phyloP scores from a whole-genome alignment of 768 basidiomycete genomes.

The Russula virescens region DNA sequence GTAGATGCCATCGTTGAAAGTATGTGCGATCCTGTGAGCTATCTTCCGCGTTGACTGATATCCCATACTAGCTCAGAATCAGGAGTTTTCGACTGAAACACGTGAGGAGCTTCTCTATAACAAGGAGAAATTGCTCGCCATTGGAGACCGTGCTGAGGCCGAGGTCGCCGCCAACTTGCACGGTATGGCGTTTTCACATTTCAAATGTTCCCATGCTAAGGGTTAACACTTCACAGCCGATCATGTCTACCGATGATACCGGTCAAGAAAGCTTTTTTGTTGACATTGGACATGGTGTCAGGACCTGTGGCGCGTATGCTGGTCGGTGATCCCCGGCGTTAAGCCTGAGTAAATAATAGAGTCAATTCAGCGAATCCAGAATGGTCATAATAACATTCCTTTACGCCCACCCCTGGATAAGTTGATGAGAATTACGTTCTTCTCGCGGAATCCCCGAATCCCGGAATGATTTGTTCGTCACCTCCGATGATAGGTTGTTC shows the following conservation, averaged over 20 bases:
- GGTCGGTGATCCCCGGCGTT: not conserved
- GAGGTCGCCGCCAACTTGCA: conserved; percentile 95
- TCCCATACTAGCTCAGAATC: conserved; percentile 73
- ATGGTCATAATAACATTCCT: conserved; percentile 2
- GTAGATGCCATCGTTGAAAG: conserved; percentile 99
- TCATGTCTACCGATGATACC: conserved; percentile 73
- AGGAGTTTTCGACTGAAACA: conserved; percentile 96
- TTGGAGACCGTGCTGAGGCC: conserved; percentile 93
- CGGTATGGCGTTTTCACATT: conserved; percentile 38
- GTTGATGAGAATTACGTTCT: not conserved
- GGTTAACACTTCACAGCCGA: conserved; percentile 50
- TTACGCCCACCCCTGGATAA: not conserved
- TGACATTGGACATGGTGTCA: not conserved
- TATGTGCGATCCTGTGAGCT: conserved; percentile 37
- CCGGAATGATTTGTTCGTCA: not conserved
- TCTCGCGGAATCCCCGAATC: not conserved
- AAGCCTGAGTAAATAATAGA: not conserved
- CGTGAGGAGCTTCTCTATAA: conserved; percentile 98
- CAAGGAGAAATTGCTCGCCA: conserved; percentile 96
- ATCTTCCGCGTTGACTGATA: not conserved
- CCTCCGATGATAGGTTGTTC: not conserved
- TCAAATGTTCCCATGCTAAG: conserved; percentile 22
- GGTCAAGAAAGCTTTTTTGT: not conserved
- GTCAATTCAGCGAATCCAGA: not conserved
- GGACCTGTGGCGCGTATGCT: not conserved